Base-by-base conservation (phyloP, 2,329 filamentous ascomycete species). In the Xylariaceae sp. region DNA sequence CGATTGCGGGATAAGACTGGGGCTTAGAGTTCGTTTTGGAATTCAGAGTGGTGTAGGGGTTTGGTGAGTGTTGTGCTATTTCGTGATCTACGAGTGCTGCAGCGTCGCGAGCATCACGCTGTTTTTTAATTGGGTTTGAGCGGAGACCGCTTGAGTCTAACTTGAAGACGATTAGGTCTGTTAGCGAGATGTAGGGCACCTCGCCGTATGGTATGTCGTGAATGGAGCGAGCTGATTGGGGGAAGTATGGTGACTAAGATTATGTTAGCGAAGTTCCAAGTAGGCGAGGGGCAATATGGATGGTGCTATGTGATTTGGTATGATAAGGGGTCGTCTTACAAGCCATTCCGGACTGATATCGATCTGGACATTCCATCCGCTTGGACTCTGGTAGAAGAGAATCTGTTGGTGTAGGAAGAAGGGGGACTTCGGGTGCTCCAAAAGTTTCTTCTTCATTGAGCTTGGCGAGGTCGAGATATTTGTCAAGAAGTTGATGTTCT, bases 401-500 rank as follows among this genome's bases (percentile, higher is more conserved):
- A 44, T 49, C 42, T 63, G 58, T 18, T 56, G 48, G 3, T 50
- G 46, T 42, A 50, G 45, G 22, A 48, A 50, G 48, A 66, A 66
- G 33, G 61, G 62, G 14, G 63, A 63, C 10, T 48, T 45, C 5
- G 62, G 60, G 18, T 42, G 54, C 10, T 60, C 55, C 0, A 66
- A 53, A 11, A 66, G 33, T 16, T 53, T 58, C 50, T 54, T 57
- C 54, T 58, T 58, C 28, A 66, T 31, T 19, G 49, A 54, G 40
- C 60, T 56, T 12, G 60, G 58, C 11, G 52, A 55, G 9, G 57
- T 58, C 14, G 55, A 56, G 40, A 63, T 51, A 46, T 60, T 58
- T 34, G 56, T 63, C 42, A 66, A 56, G 42, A 66, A 61, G 33
- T 64, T 60, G 47, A 66, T 62, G 13, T 59, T 61, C 64, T 66